These are phyloP conservation scores for Calonectria pauciramosa DNA, from an alignment of 2,329 filamentous ascomycete species.

Conservation along the genomic window DNA sequence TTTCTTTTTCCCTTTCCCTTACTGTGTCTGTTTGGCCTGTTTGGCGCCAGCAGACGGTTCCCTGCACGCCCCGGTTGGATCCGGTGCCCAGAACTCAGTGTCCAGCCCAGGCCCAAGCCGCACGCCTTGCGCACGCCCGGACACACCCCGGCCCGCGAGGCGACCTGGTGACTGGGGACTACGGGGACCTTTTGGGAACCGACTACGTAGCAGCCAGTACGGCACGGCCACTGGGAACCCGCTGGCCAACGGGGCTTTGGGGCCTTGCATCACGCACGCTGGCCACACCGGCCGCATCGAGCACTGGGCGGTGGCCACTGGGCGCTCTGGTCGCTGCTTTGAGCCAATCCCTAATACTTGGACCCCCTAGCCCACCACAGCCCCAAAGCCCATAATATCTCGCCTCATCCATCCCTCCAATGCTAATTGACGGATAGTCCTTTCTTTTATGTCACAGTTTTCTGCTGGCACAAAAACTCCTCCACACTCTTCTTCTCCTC, in stretches of 20 bases:
- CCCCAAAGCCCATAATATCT: slow-evolving; percentile 43
- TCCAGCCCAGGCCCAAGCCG: slow-evolving; percentile 11
- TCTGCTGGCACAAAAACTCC: slow-evolving; percentile 66
- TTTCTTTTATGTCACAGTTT: slow-evolving; percentile 90
- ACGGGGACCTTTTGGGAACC: slow-evolving; percentile 18
- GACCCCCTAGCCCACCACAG: slow-evolving; percentile 24
- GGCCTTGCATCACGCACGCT: slow-evolving; percentile 6
- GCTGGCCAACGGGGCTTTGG: slow-evolving; percentile 14
- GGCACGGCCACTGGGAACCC: slow-evolving; percentile 17
- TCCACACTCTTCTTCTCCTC: slow-evolving; percentile 60
- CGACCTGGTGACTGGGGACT: slow-evolving; percentile 13
- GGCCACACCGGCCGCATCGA: slow-evolving; percentile 17
- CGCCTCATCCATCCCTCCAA: slow-evolving; percentile 37
- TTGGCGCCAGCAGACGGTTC: slow-evolving; percentile 20
- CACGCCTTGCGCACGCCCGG: slow-evolving; percentile 1
- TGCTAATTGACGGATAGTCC: slow-evolving; percentile 67
- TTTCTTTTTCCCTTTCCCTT: not conserved
- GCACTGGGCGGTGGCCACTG: slow-evolving; percentile 16
- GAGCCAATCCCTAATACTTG: slow-evolving; percentile 28
- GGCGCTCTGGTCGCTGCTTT: slow-evolving; percentile 10
- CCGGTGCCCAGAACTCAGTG: slow-evolving; percentile 10
- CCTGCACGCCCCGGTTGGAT: slow-evolving; percentile 15
- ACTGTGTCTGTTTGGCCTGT: not conserved
- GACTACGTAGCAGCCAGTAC: slow-evolving; percentile 8
- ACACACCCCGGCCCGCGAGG: slow-evolving; percentile 22